Evolutionary conservation across 2,329 filamentous ascomycete species (phyloP).

Genomic region (Thermomyces lanuginosus): DNA sequence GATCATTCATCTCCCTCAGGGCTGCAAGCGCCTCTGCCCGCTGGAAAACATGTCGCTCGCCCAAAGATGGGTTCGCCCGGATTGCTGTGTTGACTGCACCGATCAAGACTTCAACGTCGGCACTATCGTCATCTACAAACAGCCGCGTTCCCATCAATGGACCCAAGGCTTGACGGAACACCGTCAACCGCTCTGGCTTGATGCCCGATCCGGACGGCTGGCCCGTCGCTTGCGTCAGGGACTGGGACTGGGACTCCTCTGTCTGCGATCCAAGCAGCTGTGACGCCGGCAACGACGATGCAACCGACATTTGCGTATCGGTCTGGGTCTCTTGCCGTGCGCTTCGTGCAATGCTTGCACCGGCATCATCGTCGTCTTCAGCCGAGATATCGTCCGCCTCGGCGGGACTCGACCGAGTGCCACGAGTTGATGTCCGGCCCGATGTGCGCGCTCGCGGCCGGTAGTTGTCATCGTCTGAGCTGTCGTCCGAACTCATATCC

Average conservation of each 20-base stretch:
- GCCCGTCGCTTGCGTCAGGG: too few species aligned
- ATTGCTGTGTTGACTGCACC: conserved; percentile 62
- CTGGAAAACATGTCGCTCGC: conserved; percentile 45
- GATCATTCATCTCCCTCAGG: conserved; percentile 60
- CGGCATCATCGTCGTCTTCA: conserved; percentile 39
- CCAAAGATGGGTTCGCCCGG: conserved; percentile 26
- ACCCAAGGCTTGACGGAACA: conserved; percentile 69
- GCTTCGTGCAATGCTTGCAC: conserved; percentile 28
- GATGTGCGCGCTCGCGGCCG: conserved; percentile 18
- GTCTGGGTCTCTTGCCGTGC: conserved; percentile 27
- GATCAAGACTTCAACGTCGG: conserved; percentile 57
- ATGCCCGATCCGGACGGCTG: conserved; percentile 29
- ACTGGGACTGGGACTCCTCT: conserved; percentile 31
- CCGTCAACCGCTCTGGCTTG: conserved; percentile 44
- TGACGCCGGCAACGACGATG: conserved; percentile 63
- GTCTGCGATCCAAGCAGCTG: conserved; percentile 45
- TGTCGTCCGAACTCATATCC: conserved; percentile 25
- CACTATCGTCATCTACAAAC: conserved; percentile 68
- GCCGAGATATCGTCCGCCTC: conserved; percentile 38
- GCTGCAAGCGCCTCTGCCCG: conserved; percentile 59
- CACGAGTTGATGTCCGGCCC: conserved; percentile 19
- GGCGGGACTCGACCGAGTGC: conserved; percentile 25
- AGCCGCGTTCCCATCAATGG: conserved; percentile 64
- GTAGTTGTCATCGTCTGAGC: conserved; percentile 14
- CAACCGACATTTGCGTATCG: conserved; percentile 49